These are phyloP conservation scores for Mariannaea sp. DNA, from an alignment of 2,329 filamentous ascomycete genomes.

Conservation along the genomic window DNA sequence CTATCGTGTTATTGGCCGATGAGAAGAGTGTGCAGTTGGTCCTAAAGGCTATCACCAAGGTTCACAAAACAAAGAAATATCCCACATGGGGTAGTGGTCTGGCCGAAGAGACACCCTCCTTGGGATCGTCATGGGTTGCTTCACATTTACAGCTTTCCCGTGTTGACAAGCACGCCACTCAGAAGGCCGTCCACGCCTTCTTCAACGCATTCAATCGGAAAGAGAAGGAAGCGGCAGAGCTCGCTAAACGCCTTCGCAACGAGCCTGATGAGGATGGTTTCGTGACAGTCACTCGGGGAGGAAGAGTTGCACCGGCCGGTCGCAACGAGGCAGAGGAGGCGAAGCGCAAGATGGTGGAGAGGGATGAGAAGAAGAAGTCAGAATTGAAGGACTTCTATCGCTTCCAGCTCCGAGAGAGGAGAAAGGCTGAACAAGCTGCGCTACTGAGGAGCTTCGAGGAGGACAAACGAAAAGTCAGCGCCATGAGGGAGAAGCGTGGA, in stretches of 20 bases:
- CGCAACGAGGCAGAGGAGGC: slow-evolving; percentile 71
- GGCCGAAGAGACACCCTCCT: slow-evolving; percentile 55
- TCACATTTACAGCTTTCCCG: slow-evolving; percentile 73
- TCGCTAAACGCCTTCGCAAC: slow-evolving; percentile 68
- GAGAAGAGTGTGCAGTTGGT: slow-evolving; percentile 75
- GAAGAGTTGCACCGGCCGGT: slow-evolving; percentile 73
- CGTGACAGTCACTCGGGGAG: slow-evolving; percentile 84
- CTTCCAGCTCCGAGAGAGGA: slow-evolving; percentile 79
- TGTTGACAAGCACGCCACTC: slow-evolving; percentile 68
- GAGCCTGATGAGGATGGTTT: slow-evolving; percentile 96
- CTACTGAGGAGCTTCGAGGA: slow-evolving; percentile 75
- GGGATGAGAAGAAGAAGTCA: slow-evolving; percentile 64
- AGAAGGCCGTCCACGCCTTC: slow-evolving; percentile 79
- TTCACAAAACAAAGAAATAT: slow-evolving; percentile 61
- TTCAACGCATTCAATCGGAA: slow-evolving; percentile 80
- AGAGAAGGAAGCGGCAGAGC: slow-evolving; percentile 66
- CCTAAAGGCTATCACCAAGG: slow-evolving; percentile 73
- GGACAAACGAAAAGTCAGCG: slow-evolving; percentile 72
- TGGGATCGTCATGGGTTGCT: slow-evolving; percentile 65
- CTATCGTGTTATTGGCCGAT: slow-evolving; percentile 84
- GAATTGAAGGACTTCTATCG: slow-evolving; percentile 78
- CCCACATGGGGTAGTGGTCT: slow-evolving; percentile 72
- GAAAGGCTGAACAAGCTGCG: slow-evolving; percentile 73
- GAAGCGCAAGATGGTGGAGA: slow-evolving; percentile 63
- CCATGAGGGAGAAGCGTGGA: slow-evolving; percentile 70